Percentiles rank a stretch among this genome's conserved stretches.
phyloP scores from a whole-genome alignment of 2,329 filamentous ascomycete species.

The Apiospora arundinis region DNA sequence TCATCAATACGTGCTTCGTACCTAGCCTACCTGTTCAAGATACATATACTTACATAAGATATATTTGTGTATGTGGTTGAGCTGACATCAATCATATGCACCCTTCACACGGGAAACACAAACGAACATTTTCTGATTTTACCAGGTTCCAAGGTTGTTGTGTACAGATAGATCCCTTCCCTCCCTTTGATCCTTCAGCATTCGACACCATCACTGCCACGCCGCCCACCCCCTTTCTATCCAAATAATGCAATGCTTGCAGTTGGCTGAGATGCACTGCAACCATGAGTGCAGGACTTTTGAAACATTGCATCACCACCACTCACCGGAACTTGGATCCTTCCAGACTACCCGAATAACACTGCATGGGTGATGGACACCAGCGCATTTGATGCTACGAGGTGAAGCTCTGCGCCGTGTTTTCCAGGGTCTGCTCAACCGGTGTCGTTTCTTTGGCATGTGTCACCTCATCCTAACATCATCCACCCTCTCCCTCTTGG shows the following conservation, averaged over 20 bases:
- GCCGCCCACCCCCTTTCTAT: neutral
- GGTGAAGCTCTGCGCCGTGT: neutral
- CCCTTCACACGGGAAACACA: neutral
- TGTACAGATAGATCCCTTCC: constrained; percentile 15
- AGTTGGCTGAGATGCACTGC: constrained; percentile 15
- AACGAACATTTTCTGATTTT: neutral
- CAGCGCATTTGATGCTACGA: neutral
- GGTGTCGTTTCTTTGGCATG: neutral
- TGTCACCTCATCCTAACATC: neutral
- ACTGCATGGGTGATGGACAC: neutral
- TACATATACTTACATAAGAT: constrained; percentile 10
- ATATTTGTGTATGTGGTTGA: neutral
- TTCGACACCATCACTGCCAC: neutral
- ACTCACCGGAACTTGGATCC: constrained; percentile 13
- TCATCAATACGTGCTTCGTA: neutral
- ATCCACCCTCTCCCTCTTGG: neutral
- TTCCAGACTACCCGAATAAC: constrained; percentile 13
- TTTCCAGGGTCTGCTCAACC: neutral
- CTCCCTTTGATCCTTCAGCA: constrained; percentile 3
- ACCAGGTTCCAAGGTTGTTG: neutral
- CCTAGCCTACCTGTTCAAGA: too few relatives aligned
- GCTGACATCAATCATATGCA: neutral
- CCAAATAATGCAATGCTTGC: constrained; percentile 16
- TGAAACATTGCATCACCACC: constrained; percentile 14
- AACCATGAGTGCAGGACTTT: constrained; percentile 15